Evolutionary conservation across 1,284 basidiomycete species (phyloP).

Genomic region (Xerocomus amazonicus): DNA sequence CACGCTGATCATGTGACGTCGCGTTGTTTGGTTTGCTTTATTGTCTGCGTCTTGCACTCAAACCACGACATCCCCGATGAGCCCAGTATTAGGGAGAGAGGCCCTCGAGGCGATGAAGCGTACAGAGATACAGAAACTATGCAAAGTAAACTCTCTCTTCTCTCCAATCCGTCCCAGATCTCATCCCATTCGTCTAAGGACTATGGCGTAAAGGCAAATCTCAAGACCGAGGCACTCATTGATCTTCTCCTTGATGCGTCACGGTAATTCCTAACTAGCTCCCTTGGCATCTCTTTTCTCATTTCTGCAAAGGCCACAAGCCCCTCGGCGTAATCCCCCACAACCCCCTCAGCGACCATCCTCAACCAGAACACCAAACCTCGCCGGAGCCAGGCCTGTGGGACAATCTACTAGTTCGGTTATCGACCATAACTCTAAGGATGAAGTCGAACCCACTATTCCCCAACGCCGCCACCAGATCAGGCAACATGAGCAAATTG

Average conservation of each 20-base stretch:
- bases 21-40: constrained; percentile 49
- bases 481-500: constrained; percentile 26
- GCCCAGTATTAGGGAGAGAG: constrained; percentile 48
- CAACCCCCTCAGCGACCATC: constrained; percentile 39
- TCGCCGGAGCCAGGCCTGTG: constrained; percentile 34
- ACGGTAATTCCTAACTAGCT: constrained; percentile 34
- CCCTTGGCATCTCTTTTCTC: constrained; percentile 4
- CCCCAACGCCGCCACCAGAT: constrained; percentile 12
- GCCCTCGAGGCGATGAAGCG: constrained; percentile 63
- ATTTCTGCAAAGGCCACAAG: constrained; percentile 23
- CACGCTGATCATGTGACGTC: constrained; percentile 42
- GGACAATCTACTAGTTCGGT: constrained; percentile 42
- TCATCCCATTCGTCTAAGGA: constrained; percentile 45
- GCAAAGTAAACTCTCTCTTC: constrained; percentile 51
- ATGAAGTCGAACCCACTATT: constrained; percentile 41
- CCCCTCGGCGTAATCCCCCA: constrained; percentile 24
- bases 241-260: constrained; percentile 61
- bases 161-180: constrained; percentile 14
- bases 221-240: constrained; percentile 73
- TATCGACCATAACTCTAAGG: constrained; percentile 48
- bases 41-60: constrained; percentile 36
- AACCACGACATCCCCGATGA: constrained; percentile 47
- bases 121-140: constrained; percentile 66
- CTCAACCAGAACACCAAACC: constrained; percentile 41
- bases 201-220: constrained; percentile 72